Evolutionary conservation across 2,329 filamentous ascomycete species (phyloP).

Genomic region (Albifimbria verrucaria): DNA sequence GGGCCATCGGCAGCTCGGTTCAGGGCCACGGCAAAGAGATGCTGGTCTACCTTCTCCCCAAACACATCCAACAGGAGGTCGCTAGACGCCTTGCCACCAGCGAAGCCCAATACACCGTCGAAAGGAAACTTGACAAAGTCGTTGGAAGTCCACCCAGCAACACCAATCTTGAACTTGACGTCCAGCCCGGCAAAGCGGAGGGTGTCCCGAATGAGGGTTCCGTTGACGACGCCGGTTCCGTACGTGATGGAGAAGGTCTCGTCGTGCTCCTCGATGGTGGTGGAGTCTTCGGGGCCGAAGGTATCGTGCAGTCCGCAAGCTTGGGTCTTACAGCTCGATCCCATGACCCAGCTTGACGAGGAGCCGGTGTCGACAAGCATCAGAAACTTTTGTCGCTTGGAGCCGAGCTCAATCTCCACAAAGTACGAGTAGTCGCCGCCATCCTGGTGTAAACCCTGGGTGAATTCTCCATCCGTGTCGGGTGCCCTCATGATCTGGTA

Average conservation of each 20-base stretch:
- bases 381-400: conserved; percentile 49
- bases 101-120: conserved; percentile 82
- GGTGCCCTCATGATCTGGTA: conserved; percentile 46
- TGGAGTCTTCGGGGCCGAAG: conserved; percentile 65
- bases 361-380: conserved; percentile 67
- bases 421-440: conserved; percentile 67
- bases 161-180: conserved; percentile 65
- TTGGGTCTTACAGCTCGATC: conserved; percentile 59
- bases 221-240: conserved; percentile 71
- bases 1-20: conserved; percentile 62
- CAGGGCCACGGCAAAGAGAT: conserved; percentile 69
- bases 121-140: conserved; percentile 79
- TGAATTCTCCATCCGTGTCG: conserved; percentile 42
- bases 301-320: conserved; percentile 69
- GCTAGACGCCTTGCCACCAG: conserved; percentile 55
- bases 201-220: conserved; percentile 63
- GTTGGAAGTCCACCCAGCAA: conserved; percentile 66
- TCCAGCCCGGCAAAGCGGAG: conserved; percentile 64
- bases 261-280: conserved; percentile 51
- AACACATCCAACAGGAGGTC: conserved; percentile 68
- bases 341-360: conserved; percentile 81
- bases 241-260: conserved; percentile 67
- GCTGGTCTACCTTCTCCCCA: conserved; percentile 53
- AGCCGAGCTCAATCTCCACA: conserved; percentile 54
- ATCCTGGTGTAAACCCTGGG: conserved; percentile 58